Evolutionary conservation across 371 early-diverging fungal genomes (phyloP), one percentile per base, ranked within the genome.

Genomic region (Zopfochytrium polystomum): DNA sequence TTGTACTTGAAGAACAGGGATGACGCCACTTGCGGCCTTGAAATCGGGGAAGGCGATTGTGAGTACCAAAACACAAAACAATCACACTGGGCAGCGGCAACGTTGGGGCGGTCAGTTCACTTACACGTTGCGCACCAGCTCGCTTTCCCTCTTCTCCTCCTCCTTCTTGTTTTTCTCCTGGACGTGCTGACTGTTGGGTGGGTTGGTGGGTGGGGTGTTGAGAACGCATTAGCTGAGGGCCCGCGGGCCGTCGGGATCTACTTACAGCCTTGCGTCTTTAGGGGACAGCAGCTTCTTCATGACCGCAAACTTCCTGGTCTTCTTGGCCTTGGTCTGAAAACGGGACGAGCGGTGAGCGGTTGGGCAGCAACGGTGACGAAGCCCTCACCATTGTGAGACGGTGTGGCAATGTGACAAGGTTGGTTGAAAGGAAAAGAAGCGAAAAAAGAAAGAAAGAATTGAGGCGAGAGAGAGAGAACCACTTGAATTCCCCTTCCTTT

Each of bases 1-100:
- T 99, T 99, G 76, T 97, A 90, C 65, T 90, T 84, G 85, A 98
- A 98, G 81, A 96, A 98, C 79, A 98, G 83, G 53, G 93, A 91
- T 5, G 94, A 90, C 13, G 95, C 90, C 3, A 92, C 93, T 73
- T 96, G 96, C 22, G 90, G 88, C 51, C 73, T 73, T 22, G 23
- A 38, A 43, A 23, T 32, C 25, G 52, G 26, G 49, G 35, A 25
- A 13, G 46, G 26, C 13, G 6, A 53, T 30, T 45, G 50, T 46
- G 13, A 31, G 18, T 26, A n/a, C n/a, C n/a, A n/a, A n/a, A n/a
- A 2, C 18, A 48, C 49, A 20, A 20, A 15, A 15, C n/a, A 31
- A 29, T 23, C 22, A 52, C 43, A 42, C 11, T 7, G 22, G 48
- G 33, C 15, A 30, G 35, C 26, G 9, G 25, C 50, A 48, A 34